phyloP scores from a whole-genome alignment of 352 stramenopile species.

The Pythium dissotocum region DNA sequence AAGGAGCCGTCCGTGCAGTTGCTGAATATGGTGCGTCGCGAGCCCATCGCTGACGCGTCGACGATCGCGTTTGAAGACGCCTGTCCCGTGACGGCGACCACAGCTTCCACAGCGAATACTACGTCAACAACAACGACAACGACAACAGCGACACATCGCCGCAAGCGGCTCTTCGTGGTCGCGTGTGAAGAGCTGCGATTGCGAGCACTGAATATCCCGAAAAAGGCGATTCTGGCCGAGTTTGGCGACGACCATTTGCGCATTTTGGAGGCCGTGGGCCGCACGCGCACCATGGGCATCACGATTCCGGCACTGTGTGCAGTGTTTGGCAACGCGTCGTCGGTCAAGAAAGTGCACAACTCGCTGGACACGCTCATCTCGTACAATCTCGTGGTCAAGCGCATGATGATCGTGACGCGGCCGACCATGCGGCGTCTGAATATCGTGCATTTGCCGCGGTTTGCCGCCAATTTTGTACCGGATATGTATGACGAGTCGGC shows the following conservation, averaged over 20 bases:
- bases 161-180: slow-evolving; percentile 35
- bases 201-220: slow-evolving; percentile 67
- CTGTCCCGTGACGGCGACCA: not conserved
- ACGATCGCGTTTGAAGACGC: slow-evolving; percentile 19
- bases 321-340: slow-evolving; percentile 31
- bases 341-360: slow-evolving; percentile 78
- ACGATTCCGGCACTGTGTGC: slow-evolving; percentile 52
- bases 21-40: slow-evolving; percentile 9
- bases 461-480: slow-evolving; percentile 55
- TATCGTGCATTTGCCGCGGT: slow-evolving; percentile 78
- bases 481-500: slow-evolving; percentile 70
- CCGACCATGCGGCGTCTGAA: slow-evolving; percentile 70
- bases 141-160: not conserved
- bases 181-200: slow-evolving; percentile 68
- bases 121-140: not conserved
- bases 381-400: slow-evolving; percentile 76
- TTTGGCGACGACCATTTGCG: slow-evolving; percentile 59
- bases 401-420: slow-evolving; percentile 75
- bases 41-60: slow-evolving; percentile 15
- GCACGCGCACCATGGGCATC: slow-evolving; percentile 46
- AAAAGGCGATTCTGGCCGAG: slow-evolving; percentile 61
- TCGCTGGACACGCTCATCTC: slow-evolving; percentile 78
- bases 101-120: not conserved
- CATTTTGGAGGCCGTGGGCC: slow-evolving; percentile 68
- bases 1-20: not conserved